Evolutionary conservation across 805 yeast species (phyloP).

Genomic region (Lachancea dasiensis): DNA sequence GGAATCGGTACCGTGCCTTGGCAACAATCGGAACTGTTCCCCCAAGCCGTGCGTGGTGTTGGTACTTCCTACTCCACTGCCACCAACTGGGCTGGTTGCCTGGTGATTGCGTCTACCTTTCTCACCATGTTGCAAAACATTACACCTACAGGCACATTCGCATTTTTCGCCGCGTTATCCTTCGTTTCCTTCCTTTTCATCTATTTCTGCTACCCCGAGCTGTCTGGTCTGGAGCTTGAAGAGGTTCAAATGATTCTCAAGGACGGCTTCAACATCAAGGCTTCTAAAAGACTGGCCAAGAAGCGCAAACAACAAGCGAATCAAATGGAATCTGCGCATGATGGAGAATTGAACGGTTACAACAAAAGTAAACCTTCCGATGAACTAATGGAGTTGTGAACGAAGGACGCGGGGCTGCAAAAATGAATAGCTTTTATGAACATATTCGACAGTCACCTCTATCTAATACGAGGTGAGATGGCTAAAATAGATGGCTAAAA

Average conservation of each 20-base stretch:
- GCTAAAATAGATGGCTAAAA: no score
- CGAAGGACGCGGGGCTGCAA: background rate
- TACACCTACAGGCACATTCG: slow-evolving; percentile 93
- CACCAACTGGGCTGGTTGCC: slow-evolving; percentile 92
- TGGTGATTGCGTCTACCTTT: slow-evolving; percentile 85
- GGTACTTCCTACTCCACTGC: slow-evolving; percentile 91
- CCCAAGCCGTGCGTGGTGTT: slow-evolving; percentile 87
- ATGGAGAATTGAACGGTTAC: slow-evolving; percentile 7
- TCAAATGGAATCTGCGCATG: slow-evolving; percentile 4
- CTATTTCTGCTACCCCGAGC: slow-evolving; percentile 85
- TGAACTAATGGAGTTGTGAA: slow-evolving; percentile 10
- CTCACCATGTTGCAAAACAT: slow-evolving; percentile 89
- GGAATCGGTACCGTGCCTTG: slow-evolving; percentile 98
- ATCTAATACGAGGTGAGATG: no score
- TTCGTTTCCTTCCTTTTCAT: slow-evolving; percentile 65
- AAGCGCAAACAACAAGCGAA: slow-evolving; percentile 34
- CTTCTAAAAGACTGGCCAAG: slow-evolving; percentile 50
- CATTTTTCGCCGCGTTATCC: slow-evolving; percentile 81
- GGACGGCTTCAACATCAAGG: slow-evolving; percentile 81
- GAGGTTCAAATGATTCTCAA: slow-evolving; percentile 78
- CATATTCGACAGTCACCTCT: no score
- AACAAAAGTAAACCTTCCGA: slow-evolving; percentile 13
- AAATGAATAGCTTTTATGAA: no score
- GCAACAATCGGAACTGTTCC: slow-evolving; percentile 95
- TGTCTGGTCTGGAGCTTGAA: slow-evolving; percentile 83